Evolutionary conservation across 2,329 filamentous ascomycete genomes (phyloP), one percentile per base, ranked within the genome.

Genomic region (Pseudonectria buxi): DNA sequence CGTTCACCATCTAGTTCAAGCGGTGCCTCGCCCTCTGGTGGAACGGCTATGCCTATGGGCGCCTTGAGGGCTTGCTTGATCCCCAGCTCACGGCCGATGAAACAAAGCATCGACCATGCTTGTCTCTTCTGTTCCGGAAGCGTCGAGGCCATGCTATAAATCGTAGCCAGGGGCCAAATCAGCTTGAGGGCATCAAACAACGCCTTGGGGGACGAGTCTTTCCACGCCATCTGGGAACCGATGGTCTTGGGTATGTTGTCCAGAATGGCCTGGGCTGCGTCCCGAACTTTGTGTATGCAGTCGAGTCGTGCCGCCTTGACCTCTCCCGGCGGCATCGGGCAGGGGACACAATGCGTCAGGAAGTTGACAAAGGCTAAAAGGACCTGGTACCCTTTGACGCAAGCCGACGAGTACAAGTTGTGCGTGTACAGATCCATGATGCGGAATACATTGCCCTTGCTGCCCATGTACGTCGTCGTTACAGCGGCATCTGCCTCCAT

Each of bases 131-230:
- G 53, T 22, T 53, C 50, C 2, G 45, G 36, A 22, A 51, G 47
- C n/a, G 54, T 53, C 4, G 56, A 45, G 3, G 51, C 39, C 6
- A 56, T 41, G 10, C 56, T 36, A 24, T 53, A 58, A 14, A 65
- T 45, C 2, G 53, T 37, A 6, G 54, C 56, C 14, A 65, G 50
- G 7, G 63, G 63, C 57, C 61, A 66, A 12, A 65, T 49, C 18
- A 64, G 39, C 47, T 55, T 58, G 26, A 65, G 36, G 2, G 59
- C 60, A 18, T 63, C 58, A 35, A 64, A 63, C 26, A 63, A 42
- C 10, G 52, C 48, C 27, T 46, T 50, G 14, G 61, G 62, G 9
- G 58, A 49, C 25, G 47, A 46, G 31, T 56, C 53, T 9, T 46
- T 44, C 25, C 46, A 42, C 3, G 43, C 40, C 9, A 44, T 35